A percentile compares a stretch with the other conserved stretches of the same genome.
Conservation (phyloP, 805 yeast genomes). For the Lipomyces chichibuensis region DNA sequence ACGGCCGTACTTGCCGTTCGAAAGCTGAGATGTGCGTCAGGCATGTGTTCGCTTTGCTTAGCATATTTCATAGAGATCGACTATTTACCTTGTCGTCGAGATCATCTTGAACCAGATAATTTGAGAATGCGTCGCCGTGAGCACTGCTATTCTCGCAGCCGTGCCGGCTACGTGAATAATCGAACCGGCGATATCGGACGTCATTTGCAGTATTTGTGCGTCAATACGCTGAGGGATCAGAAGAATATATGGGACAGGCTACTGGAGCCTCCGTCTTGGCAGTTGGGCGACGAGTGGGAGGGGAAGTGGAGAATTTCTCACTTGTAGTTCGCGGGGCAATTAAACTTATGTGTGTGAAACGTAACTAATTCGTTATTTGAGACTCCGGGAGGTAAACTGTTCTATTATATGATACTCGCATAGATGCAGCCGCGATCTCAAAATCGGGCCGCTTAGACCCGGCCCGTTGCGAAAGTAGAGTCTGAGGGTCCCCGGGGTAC, state of each 20-base stretch:
- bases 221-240: not conserved
- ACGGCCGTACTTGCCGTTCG: conserved; percentile 17
- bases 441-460: no score
- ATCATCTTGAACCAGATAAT: not conserved
- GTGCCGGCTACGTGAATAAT: not conserved
- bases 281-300: not conserved
- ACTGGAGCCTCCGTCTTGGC: not conserved
- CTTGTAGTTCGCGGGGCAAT: not conserved
- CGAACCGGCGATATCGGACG: not conserved
- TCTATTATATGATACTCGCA: no score
- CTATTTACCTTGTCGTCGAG: not conserved
- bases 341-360: not conserved
- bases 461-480: no score
- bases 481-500: not conserved
- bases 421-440: no score
- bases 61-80: not conserved
- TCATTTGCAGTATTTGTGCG: not conserved
- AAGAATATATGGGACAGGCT: not conserved
- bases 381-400: not conserved
- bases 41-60: not conserved
- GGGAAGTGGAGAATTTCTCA: not conserved
- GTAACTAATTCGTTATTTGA: not conserved
- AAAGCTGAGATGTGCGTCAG: not conserved
- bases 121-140: not conserved
- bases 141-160: not conserved